These are phyloP conservation scores for Linum trigynum DNA, from an alignment of 345 rosid genomes.

Conservation along the genomic window DNA sequence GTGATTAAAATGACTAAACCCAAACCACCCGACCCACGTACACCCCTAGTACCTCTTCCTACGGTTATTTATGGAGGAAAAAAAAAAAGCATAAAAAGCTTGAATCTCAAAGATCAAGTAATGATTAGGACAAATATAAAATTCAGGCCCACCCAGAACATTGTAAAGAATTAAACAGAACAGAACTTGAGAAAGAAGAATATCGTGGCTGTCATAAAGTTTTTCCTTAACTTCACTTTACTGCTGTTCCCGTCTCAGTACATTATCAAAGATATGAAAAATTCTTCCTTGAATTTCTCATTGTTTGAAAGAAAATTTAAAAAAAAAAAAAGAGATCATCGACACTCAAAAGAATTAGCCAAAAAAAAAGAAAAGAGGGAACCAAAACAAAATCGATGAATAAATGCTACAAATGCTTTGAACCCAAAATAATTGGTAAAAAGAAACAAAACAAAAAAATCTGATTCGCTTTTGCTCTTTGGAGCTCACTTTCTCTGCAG, in stretches of 20 bases:
- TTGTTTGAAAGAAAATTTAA: neutral
- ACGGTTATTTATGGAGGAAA: no score
- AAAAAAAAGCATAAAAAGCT: no score
- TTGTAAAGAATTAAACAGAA: no score
- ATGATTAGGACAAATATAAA: no score
- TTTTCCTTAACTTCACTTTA: neutral
- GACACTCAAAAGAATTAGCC: constrained; percentile 7
- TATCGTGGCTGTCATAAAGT: neutral
- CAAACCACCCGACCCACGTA: no score
- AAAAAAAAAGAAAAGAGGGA: constrained; percentile 1
- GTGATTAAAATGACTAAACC: no score
- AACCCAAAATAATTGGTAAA: neutral
- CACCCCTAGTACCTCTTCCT: no score
- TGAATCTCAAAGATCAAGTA: no score
- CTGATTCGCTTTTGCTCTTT: constrained; percentile 7
- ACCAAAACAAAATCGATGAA: constrained; percentile 28
- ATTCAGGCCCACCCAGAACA: no score
- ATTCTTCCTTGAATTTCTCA: neutral
- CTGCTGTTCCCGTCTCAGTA: neutral
- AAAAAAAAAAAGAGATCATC: neutral
- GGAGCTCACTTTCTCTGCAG: constrained; percentile 13
- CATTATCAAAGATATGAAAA: neutral
- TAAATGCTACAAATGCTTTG: constrained; percentile 38
- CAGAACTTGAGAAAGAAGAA: no score
- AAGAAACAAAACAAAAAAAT: constrained; percentile 6